These are phyloP conservation scores for Schizothecium vesticola DNA, from an alignment of 495 filamentous ascomycete species.

Conservation along the genomic window DNA sequence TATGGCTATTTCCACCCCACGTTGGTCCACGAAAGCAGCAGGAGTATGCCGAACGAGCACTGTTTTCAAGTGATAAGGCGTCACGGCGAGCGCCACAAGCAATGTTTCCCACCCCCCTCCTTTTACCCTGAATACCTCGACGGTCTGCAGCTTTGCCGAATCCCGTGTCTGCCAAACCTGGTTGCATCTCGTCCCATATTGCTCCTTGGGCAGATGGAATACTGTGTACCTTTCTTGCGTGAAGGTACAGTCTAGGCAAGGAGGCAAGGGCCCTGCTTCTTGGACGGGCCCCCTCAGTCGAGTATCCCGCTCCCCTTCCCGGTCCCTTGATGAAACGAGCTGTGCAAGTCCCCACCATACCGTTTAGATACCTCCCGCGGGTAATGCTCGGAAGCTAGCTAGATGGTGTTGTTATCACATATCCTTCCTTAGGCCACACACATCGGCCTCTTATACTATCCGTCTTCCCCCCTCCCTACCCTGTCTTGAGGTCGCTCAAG, in stretches of 20 bases:
- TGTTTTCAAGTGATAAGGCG: slow-evolving; percentile 30
- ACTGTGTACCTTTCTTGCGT: background rate
- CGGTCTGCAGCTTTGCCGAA: slow-evolving; percentile 23
- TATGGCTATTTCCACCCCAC: slow-evolving; percentile 31
- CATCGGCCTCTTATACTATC: background rate
- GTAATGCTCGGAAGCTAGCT: slow-evolving; percentile 17
- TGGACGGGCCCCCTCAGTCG: slow-evolving; percentile 8
- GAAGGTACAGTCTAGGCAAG: background rate
- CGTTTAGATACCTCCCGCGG: slow-evolving; percentile 5
- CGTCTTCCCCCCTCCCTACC: background rate
- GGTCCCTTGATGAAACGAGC: background rate
- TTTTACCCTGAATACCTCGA: slow-evolving; percentile 25
- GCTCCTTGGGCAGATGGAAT: background rate
- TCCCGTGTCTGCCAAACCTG: slow-evolving; percentile 20
- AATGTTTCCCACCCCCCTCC: slow-evolving; percentile 15
- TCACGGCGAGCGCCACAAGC: background rate
- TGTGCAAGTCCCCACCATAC: background rate
- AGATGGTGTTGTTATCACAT: background rate
- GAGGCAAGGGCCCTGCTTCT: background rate
- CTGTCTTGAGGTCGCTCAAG: background rate
- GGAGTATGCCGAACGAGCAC: slow-evolving; percentile 17
- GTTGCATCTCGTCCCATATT: slow-evolving; percentile 6
- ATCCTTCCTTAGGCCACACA: background rate
- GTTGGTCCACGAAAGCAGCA: slow-evolving; percentile 14
- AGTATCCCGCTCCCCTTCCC: background rate